Evolutionary conservation across 1,139 yeast species (phyloP), one percentile per base, ranked within the genome.

Genomic region (Sugiyamaella paludigena): DNA sequence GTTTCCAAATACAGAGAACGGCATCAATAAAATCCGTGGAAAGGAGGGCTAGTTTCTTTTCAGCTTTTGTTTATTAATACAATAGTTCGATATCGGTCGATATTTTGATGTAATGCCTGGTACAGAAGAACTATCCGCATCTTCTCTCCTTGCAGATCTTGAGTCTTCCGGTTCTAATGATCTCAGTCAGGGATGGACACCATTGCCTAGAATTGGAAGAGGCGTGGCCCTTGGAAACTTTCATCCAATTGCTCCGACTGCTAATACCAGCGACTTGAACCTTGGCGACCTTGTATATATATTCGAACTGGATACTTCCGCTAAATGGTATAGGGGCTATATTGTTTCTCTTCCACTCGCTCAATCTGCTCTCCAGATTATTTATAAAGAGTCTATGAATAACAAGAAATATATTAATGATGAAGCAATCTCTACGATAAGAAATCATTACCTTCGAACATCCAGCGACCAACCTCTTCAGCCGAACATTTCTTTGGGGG

Each of bases 261-360:
- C 50, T 15, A 53, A 53, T 16, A 36, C 53, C 59, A 66, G 87
- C 47, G 83, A 81, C 61, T 19, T 19, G 24, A 19, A 19, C 24
- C 84, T 88, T 16, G 96, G 96, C 33, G 95, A 88, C 64, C 87
- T 84, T 55, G 81, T 87, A 29, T 87, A 78, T 65, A 72, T 87
- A 32, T 86, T 88, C 62, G 96, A 88, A 65, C 74, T 82, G 29
- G 78, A 78, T 56, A 72, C 72, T 40, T 55, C 66, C 40, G 74
- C 74, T 12, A 78, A 78, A 53, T 87, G 96, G 96, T 89, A 83
- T 33, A 76, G 96, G 60, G 96, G 91, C 15, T 87, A 87, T 65
- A 75, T 79, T 4, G 72, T 67, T 10, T 52, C 63, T 9, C 49
- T 63, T 7, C 67, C 69, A 7, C 49, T 57, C 10, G 61, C 64